Evolutionary conservation across 805 yeast species (phyloP).

Genomic region (Tetrapisispora iriomotensis): DNA sequence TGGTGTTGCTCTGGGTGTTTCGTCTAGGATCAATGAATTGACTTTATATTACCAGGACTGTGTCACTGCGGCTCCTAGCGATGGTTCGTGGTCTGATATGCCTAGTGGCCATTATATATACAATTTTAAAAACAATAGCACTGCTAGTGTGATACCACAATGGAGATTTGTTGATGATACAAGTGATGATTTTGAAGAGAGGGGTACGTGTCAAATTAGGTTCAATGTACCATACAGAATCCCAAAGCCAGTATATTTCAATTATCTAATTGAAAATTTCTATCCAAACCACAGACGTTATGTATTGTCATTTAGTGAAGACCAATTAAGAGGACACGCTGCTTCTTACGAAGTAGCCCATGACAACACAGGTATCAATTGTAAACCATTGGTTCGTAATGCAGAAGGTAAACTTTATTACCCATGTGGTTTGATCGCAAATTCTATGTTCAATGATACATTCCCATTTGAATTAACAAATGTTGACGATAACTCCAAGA

Average conservation of each 20-base stretch:
- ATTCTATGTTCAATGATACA: conserved; percentile 85
- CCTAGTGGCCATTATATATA: conserved; percentile 47
- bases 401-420: conserved; percentile 55
- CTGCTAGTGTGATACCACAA: conserved; percentile 37
- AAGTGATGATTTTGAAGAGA: conserved; percentile 40
- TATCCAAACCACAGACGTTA: conserved; percentile 92
- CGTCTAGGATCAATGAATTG: conserved; percentile 61
- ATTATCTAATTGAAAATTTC: conserved; percentile 80
- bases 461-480: conserved; percentile 36
- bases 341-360: conserved; percentile 46
- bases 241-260: conserved; percentile 63
- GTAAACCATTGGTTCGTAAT: conserved; percentile 53
- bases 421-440: conserved; percentile 94
- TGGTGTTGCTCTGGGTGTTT: conserved; percentile 64
- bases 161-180: conserved; percentile 52
- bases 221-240: conserved; percentile 66
- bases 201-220: conserved; percentile 57
- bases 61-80: conserved; percentile 38
- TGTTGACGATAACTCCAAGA: conserved; percentile 27
- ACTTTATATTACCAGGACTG: conserved; percentile 72
- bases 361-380: conserved; percentile 40
- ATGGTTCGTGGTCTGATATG: conserved; percentile 36
- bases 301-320: conserved; percentile 78
- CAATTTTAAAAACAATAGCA: conserved; percentile 44
- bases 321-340: conserved; percentile 71